Evolutionary conservation across 371 early-diverging fungal genomes (phyloP).

Genomic region (Smittium culicis): DNA sequence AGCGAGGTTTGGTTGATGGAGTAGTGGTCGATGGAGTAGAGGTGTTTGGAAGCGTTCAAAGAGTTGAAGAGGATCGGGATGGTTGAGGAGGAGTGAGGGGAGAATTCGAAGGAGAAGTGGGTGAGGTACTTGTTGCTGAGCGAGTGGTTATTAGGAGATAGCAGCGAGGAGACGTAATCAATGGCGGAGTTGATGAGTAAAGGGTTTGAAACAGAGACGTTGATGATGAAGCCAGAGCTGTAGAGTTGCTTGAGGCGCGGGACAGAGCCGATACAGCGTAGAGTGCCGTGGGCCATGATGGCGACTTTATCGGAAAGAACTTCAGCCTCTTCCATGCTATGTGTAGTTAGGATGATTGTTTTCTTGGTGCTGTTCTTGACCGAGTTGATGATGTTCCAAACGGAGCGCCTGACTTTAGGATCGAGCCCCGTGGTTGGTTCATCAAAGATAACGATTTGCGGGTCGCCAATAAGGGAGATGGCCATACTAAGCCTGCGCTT

Average conservation of each 20-base stretch:
- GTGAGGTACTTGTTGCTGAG: background rate
- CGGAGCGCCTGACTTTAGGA: constrained; percentile 30
- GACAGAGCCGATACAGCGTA: background rate
- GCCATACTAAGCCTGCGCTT: constrained; percentile 54
- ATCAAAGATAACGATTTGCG: constrained; percentile 64
- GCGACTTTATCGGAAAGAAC: background rate
- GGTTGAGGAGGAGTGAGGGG: background rate
- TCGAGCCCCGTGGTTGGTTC: constrained; percentile 75
- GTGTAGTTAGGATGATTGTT: constrained; percentile 3
- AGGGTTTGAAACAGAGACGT: background rate
- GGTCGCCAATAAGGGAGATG: constrained; percentile 58
- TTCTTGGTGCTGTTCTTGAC: background rate
- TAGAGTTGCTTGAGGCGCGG: background rate
- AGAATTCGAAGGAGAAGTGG: background rate
- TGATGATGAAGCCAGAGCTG: constrained; percentile 17
- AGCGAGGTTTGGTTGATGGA: constrained; percentile 1
- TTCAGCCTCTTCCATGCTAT: constrained; percentile 5
- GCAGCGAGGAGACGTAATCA: background rate
- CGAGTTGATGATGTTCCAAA: background rate
- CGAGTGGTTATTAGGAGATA: background rate
- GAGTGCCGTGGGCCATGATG: background rate
- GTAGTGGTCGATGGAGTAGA: background rate
- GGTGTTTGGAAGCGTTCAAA: background rate
- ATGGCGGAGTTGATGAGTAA: background rate
- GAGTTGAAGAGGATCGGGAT: background rate